A percentile compares a stretch with the other conserved stretches of the same genome.
phyloP scores from a whole-genome alignment of 2,329 filamentous ascomycete genomes.

The Bipolaris zeicola region DNA sequence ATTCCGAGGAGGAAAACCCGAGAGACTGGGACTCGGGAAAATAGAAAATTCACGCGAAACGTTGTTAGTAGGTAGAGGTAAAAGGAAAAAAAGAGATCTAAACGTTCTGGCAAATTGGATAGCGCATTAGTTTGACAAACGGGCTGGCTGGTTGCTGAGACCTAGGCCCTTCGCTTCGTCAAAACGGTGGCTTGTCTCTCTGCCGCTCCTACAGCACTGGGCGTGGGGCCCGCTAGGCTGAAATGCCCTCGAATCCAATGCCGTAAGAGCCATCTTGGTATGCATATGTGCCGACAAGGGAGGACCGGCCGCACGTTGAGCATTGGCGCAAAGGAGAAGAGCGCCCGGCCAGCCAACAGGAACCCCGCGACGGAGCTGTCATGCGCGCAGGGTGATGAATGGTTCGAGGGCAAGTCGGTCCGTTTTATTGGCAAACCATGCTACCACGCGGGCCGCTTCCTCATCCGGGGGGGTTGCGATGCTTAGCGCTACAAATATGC shows the following conservation, averaged over 20 bases:
- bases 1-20: background rate
- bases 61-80: background rate
- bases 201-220: too few relatives aligned
- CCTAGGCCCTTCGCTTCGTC: too few relatives aligned
- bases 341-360: constrained; percentile 1
- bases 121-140: too few relatives aligned
- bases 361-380: background rate
- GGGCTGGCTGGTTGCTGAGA: too few relatives aligned
- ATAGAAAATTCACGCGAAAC: too few relatives aligned
- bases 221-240: too few relatives aligned
- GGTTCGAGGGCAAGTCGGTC: constrained; percentile 1
- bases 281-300: too few relatives aligned
- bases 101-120: background rate
- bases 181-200: too few relatives aligned
- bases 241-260: too few relatives aligned
- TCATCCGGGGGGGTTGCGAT: constrained; percentile 3
- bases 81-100: background rate
- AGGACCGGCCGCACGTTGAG: too few relatives aligned
- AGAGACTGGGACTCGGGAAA: too few relatives aligned
- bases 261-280: too few relatives aligned
- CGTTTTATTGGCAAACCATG: background rate
- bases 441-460: constrained; percentile 11
- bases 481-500: background rate
- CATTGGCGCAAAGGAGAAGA: background rate
- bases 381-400: background rate